These are phyloP conservation scores for Lablab purpureus DNA, from an alignment of 306 rosid species.

Conservation along the genomic window DNA sequence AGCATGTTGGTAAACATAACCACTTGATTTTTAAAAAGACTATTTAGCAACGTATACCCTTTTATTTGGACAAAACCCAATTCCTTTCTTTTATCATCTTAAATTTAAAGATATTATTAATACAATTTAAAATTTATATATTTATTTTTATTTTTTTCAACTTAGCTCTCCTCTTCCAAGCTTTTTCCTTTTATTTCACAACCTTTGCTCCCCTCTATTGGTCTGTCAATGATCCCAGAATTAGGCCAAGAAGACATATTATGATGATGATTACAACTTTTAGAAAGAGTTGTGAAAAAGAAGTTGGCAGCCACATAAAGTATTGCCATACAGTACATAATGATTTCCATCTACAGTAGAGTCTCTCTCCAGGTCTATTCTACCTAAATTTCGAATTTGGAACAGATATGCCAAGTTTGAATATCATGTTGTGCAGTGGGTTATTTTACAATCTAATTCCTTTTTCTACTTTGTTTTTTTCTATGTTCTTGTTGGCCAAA, in stretches of 20 bases:
- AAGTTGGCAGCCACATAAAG: background rate
- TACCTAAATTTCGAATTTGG: background rate
- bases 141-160: background rate
- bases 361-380: background rate
- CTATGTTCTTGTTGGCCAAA: background rate
- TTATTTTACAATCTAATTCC: background rate
- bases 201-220: background rate
- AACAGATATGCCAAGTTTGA: background rate
- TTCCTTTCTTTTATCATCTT: slow-evolving; percentile 4
- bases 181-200: background rate
- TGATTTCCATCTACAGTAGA: background rate
- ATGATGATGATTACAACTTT: background rate
- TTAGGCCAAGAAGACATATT: background rate
- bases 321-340: background rate
- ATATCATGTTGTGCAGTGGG: background rate
- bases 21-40: background rate
- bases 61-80: background rate
- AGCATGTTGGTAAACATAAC: background rate
- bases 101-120: background rate
- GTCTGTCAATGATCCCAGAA: background rate
- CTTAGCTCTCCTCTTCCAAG: background rate
- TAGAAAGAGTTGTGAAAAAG: background rate
- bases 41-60: background rate
- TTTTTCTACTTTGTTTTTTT: background rate
- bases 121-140: background rate